Evolutionary conservation across 2,329 filamentous ascomycete species (phyloP), one percentile per base, ranked within the genome.

Genomic region (Neurospora sp.): DNA sequence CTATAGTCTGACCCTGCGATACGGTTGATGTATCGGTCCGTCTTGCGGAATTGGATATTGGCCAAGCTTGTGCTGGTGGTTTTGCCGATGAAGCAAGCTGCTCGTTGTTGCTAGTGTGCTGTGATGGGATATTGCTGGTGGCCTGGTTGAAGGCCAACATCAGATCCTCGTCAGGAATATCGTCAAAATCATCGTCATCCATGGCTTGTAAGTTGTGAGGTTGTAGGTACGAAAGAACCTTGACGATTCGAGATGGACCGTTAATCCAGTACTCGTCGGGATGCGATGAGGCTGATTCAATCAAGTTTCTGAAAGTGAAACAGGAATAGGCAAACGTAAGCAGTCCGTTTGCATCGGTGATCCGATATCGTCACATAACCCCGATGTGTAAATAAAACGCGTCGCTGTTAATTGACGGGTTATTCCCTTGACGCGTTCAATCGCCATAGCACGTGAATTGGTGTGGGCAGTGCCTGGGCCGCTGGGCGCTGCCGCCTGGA

Each of bases 121-220:
- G 52, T 33, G n/a, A 36, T 33, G 67, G 46, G 65, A 66, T 68
- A 15, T 68, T 69, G 66, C 66, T 66, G 17, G 74, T 70, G 17
- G 72, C 71, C 46, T 77, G 73, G 28, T 74, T 74, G 36, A 88
- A 82, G 6, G 85, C 89, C 41, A 85, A 81, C 65, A 91, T 82
- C 70, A 92, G 80, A 73, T 90, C 89, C 75, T 90, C 89, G 71
- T 92, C 89, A 68, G 86, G 84, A 68, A 91, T 84, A 72, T 86
- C 85, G 71, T 88, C 88, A 70, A 87, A 88, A 75, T 85, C 84
- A 69, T 91, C 87, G 71, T 81, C 83, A 71, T 87, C 83, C 85
- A 87, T 86, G 66, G 66, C 28, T 62, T n/a, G 11, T 36, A 15
- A 17, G 23, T 4, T 36, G 15, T 36, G 28, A 62, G 8, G 52